Evolutionary conservation across 176 grass and related monocot species (phyloP).

Genomic region (Poa pratensis): DNA sequence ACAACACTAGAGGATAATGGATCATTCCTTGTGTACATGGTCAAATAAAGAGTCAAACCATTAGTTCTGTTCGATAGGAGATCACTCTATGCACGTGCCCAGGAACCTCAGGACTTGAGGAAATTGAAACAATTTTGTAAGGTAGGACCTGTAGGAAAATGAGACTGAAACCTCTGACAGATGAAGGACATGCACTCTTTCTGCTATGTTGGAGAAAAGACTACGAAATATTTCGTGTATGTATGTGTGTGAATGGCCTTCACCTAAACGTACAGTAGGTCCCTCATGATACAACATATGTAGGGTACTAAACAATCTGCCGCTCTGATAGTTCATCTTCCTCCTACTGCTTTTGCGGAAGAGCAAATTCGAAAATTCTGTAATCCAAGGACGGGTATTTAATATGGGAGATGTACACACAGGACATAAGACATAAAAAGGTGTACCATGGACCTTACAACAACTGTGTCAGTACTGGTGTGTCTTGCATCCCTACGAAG

Average conservation of each 20-base stretch:
- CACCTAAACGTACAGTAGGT: not conserved
- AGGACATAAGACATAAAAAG: not conserved
- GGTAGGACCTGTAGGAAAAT: no score
- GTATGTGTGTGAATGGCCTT: not conserved
- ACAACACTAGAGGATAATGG: not conserved
- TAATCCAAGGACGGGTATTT: conserved; percentile 30
- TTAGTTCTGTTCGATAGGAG: not conserved
- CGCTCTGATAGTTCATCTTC: conserved; percentile 24
- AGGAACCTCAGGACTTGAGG: no score
- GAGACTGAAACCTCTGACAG: no score
- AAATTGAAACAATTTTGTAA: no score
- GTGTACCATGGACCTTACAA: not conserved
- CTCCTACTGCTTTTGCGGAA: not conserved
- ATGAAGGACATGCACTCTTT: not conserved
- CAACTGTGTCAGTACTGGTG: conserved; percentile 23
- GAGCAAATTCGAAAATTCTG: conserved; percentile 40
- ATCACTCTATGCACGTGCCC: not conserved
- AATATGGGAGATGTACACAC: conserved; percentile 34
- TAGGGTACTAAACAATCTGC: not conserved
- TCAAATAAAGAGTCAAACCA: conserved; percentile 4
- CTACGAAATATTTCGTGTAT: not conserved
- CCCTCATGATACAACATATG: conserved; percentile 10
- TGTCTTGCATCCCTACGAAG: conserved; percentile 52
- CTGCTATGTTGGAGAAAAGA: conserved; percentile 5
- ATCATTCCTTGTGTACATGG: not conserved